A percentile compares a stretch with the other conserved stretches of the same genome.
Evolutionary conservation across 257 asterid genomes (phyloP).

Genomic region (Lavandula angustifolia): DNA sequence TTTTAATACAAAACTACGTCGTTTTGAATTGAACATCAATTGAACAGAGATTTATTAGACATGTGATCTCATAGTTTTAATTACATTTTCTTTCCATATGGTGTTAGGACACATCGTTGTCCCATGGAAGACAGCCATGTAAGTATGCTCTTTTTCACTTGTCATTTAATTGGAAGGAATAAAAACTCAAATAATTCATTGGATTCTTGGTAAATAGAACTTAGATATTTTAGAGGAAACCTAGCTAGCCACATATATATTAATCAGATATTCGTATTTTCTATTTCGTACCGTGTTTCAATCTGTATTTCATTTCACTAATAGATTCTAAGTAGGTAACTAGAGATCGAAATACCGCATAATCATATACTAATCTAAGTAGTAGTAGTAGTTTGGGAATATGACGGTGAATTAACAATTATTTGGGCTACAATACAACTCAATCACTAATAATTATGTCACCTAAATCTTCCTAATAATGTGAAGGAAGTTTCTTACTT

Average conservation of each 20-base stretch:
- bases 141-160: slow-evolving; percentile 28
- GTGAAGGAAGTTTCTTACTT: slow-evolving; percentile 26
- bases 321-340: too few species aligned
- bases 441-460: slow-evolving; percentile 6
- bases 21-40: too few species aligned
- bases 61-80: too few species aligned
- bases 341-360: too few species aligned
- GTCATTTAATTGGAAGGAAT: slow-evolving; percentile 14
- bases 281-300: neutral
- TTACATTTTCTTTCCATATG: slow-evolving; percentile 19
- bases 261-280: too few species aligned
- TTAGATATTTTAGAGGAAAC: slow-evolving; percentile 14
- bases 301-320: neutral
- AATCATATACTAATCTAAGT: neutral
- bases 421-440: slow-evolving; percentile 8
- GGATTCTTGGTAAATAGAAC: neutral
- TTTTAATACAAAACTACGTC: too few species aligned
- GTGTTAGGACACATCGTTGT: slow-evolving; percentile 27
- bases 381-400: neutral
- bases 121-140: slow-evolving; percentile 25
- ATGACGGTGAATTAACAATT: slow-evolving; percentile 31
- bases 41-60: too few species aligned
- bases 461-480: slow-evolving; percentile 20
- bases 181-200: neutral
- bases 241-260: neutral